Evolutionary conservation across 306 rosid species (phyloP).

Genomic region (Acmispon strigosus): DNA sequence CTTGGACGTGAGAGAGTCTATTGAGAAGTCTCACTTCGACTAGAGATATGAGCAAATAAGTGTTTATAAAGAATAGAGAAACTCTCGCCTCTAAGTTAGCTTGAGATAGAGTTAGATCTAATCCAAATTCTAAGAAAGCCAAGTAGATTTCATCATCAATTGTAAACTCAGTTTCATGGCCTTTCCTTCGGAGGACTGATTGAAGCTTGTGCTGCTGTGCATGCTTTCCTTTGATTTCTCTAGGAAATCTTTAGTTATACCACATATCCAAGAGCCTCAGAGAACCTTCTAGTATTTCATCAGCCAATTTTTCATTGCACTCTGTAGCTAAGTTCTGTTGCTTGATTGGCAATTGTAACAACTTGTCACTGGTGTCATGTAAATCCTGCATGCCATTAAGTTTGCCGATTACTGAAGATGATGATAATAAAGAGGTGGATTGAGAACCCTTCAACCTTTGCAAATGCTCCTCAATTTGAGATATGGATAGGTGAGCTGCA

Average conservation of each 20-base stretch:
- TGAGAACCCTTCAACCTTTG: slow-evolving; percentile 18
- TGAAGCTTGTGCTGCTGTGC: not conserved
- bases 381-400: slow-evolving; percentile 19
- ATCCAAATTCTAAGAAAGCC: too few relatives aligned
- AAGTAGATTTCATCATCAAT: not conserved
- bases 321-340: slow-evolving; percentile 15
- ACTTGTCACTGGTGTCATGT: not conserved
- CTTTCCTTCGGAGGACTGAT: slow-evolving; percentile 8
- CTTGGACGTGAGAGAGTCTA: too few relatives aligned
- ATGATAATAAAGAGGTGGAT: too few relatives aligned
- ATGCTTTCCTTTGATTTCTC: slow-evolving; percentile 15
- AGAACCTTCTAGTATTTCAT: slow-evolving; percentile 25
- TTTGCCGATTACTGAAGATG: too few relatives aligned
- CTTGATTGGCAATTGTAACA: slow-evolving; percentile 18
- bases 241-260: slow-evolving; percentile 11
- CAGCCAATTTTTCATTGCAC: not conserved
- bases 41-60: too few relatives aligned
- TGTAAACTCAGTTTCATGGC: not conserved
- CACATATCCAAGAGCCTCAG: slow-evolving; percentile 19
- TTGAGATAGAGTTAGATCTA: too few relatives aligned
- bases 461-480: slow-evolving; percentile 17
- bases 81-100: too few relatives aligned
- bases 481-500: not conserved
- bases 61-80: too few relatives aligned
- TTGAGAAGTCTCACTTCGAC: too few relatives aligned